Base-by-base conservation (phyloP, 2,329 filamentous ascomycete genomes). In the Samsoniella hepiali region DNA sequence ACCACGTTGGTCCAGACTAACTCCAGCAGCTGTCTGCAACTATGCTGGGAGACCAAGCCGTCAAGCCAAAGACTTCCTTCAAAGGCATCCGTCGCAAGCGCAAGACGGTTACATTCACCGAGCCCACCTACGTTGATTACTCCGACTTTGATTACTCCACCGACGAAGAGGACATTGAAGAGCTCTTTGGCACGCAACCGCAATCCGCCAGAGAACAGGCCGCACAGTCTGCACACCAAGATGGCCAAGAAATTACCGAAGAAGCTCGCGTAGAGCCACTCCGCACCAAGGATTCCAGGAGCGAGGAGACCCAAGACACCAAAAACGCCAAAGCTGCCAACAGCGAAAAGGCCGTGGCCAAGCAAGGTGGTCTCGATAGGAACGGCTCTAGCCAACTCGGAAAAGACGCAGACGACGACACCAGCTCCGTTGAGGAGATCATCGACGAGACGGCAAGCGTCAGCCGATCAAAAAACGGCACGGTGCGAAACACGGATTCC, bases 401-500 rank as follows among this genome's bases (percentile, higher is more conserved):
- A 27, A 34, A 60, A 15, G 56, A 57, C n/a, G 54, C 32, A 29
- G 63, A 58, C 40, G 70, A 72, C 45, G 76, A 78, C 11, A 66
- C 67, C 17, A 72, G 79, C 56, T 91, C 87, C 68, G 90, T 92
- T 62, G 91, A 94, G 53, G 83, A 85, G 3, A 83, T 88, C 63
- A 84, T 87, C 55, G 77, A 75, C 54, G 86, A 81, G 65, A 70
- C 75, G 63, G 79, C 84, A 49, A 78, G 78, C 1, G 77, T 79
- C 1, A 83, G 82, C 72, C 86, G 89, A 72, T 93, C 91, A 42
- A 87, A 89, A 67, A 96, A 96, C 69, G 93, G 93, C 49, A 94
- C 91, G 29, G 84, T 97, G 51, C 86, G 94, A 67, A 96, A 96
- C 73, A 94, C 92, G 5, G 94, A 98, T 76, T 97, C 94, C 1